Base-by-base conservation (phyloP, 2,329 filamentous ascomycete species). In the Lasiodiplodia gonubiensis region DNA sequence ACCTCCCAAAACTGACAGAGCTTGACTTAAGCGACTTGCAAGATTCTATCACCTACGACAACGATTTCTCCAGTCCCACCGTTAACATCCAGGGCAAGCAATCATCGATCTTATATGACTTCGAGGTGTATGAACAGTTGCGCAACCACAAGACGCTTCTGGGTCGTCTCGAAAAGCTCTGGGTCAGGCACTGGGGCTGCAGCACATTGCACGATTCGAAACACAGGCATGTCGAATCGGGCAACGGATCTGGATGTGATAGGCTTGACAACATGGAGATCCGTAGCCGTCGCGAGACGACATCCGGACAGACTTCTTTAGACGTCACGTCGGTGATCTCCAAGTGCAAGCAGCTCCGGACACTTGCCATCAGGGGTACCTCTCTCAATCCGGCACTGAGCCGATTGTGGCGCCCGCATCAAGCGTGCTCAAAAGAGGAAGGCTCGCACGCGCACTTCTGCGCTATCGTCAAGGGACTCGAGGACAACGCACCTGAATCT, bases 21-120 rank as follows among this genome's bases (percentile, higher is more conserved):
- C 71, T 79, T 12, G 77, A 79, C 66, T 69, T 79, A 16, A 74
- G 75, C 2, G 72, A 76, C 42, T 75, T 79, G 67, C 79, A 77
- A 64, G 77, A 79, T 21, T 18, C 21, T 68, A 76, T 79, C 68
- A 73, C 77, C 12, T 78, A 74, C 74, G 77, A 75, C 2, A 75
- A 76, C 2, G 52, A 49, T n/a, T 11, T 53, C 16, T 27, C 23
- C 10, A 2, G 23, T 33, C 27, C 11, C 25, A 12, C 4, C 3
- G 4, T 7, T 12, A n/a, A 37, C 49, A 12, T n/a, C 7, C 25
- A 30, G 33, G 46, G 42, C 4, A 48, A 51, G 4, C 46, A 25
- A n/a, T 14, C 27, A 14, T 23, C 21, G 8, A 14, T 21, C 2
- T 46, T 4, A 21, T n/a, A 64, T 18, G 60, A 30, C 46, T 55